Base-by-base conservation (phyloP, 768 basidiomycete genomes). In the Amanita fuliginea region DNA sequence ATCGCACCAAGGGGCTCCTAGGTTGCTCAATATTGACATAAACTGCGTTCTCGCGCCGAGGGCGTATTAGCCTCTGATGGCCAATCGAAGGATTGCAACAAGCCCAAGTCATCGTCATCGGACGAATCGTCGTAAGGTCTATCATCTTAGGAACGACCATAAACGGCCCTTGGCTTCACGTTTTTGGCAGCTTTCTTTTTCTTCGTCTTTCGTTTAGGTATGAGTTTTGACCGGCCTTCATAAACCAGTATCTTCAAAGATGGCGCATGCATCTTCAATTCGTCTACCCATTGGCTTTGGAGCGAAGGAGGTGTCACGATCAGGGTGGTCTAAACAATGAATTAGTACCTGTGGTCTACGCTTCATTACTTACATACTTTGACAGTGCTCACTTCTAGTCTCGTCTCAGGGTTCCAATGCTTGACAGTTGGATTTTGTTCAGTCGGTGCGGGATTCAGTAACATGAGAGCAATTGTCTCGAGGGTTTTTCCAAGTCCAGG, bases 401-500 rank as follows among this genome's bases (percentile, higher is more conserved):
- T 62, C 1, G 80, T 73, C 42, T 70, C 70, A 0, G 75, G 59
- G 60, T 91, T 83, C 80, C 81, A 90, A 22, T 62, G 62, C 34
- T 51, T 64, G 49, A 68, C 56, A 1, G 60, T 59, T 1, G 82
- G 76, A 50, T 74, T 72, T 53, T 79, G 68, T 32, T 65, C 68
- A 3, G 68, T 61, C 7, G 72, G 64, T 11, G 86, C 78, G 7
- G 85, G 83, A 54, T 92, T 87, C 22, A 90, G 69, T 22, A 94
- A 64, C 4, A 93, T 75, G 6, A 94, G 68, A 0, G 87, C 73
- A 18, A 96, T 85, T 37, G 81, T 87, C 61, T 95, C 92, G 3
- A 96, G 70, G 0, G 91, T 95, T 65, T 94, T 94, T 13, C 90
- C 91, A 28, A 85, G 62, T 39, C 92, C 92, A 55, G 92, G 92